Conservation (phyloP, 352 stramenopile species). For the Phytopythium montanum region DNA sequence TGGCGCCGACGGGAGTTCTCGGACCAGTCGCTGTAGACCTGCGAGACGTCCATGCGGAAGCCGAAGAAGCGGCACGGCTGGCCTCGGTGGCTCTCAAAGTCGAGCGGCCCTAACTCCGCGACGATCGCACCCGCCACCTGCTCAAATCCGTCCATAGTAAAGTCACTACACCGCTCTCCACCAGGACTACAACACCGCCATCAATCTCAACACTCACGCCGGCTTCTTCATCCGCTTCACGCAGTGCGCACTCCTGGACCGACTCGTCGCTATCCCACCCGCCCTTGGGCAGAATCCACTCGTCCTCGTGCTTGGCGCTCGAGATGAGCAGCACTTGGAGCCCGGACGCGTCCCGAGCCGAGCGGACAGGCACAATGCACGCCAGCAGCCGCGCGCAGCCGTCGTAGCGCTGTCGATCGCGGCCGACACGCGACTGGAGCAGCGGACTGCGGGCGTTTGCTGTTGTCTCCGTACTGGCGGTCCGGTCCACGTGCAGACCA, state of each 20-base stretch:
- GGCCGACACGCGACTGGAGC: constrained; percentile 48
- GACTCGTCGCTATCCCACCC: constrained; percentile 95
- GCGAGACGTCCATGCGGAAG: constrained; percentile 26
- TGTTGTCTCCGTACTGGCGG: background rate
- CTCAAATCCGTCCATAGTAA: too few relatives aligned
- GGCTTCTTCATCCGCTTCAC: constrained; percentile 94
- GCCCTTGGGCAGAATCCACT: constrained; percentile 97
- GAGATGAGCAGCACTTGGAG: constrained; percentile 83
- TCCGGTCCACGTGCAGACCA: background rate
- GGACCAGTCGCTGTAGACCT: constrained; percentile 53
- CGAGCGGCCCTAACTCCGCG: constrained; percentile 31
- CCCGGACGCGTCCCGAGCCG: background rate
- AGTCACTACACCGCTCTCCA: too few relatives aligned
- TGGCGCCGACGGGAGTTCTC: constrained; percentile 46
- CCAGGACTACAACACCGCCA: too few relatives aligned
- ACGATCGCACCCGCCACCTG: constrained; percentile 44
- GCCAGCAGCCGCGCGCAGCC: constrained; percentile 46
- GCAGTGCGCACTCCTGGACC: constrained; percentile 84
- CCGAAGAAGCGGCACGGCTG: constrained; percentile 49
- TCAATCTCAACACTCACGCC: constrained; percentile 46
- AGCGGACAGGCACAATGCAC: constrained; percentile 37
- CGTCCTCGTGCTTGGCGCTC: constrained; percentile 77
- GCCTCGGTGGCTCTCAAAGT: constrained; percentile 48
- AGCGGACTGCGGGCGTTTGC: constrained; percentile 14
- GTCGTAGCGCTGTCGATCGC: constrained; percentile 72